Base-by-base conservation (phyloP, 495 filamentous ascomycete species). In the Daldinia decipiens region DNA sequence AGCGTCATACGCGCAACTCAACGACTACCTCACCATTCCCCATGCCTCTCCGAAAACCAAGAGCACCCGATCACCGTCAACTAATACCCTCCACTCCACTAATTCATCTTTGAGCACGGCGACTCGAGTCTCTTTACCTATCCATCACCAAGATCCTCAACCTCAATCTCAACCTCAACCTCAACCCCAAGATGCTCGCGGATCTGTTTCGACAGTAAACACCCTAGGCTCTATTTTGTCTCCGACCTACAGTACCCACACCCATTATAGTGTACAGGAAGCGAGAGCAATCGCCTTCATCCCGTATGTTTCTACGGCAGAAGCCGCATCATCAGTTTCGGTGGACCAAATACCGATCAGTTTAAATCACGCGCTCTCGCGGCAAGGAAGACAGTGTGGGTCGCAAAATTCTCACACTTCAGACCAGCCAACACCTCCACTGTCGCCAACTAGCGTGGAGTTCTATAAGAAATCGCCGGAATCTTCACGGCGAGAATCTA, bases 381-480 rank as follows among this genome's bases (percentile, higher is more conserved):
- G 65, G 24, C 70, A 72, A 40, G 45, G 29, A 45, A 75, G 62
- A 39, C 70, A 71, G 39, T 62, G 66, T 15, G 52, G 58, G 12
- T 76, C 77, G n/a, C 69, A 71, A 21, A 67, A 74, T 34, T 73
- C 70, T 7, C 76, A 68, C 12, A 61, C 74, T 0, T 77, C 79
- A 8, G 79, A 80, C 13, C 81, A 84, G 40, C 81, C 82, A 3
- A 84, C 82, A 7, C 80, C 81, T 15, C 82, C 84, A 4, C 54
- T 82, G 5, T 86, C 84, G 6, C 84, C 85, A 0, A 81, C 74
- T 5, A 82, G 80, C 59, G 74, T 83, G 4, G 83, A 85, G 51
- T 79, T 83, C 31, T 81, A 78, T 63, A 70, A 76, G n/a, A 76
- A 79, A 43, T 79, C 75, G 15, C 62, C 65, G 15, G 75, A 77